A percentile compares a stretch with the other conserved stretches of the same genome.
Conservation (phyloP, 2,329 filamentous ascomycete species). For the Nothophoma quercina region DNA sequence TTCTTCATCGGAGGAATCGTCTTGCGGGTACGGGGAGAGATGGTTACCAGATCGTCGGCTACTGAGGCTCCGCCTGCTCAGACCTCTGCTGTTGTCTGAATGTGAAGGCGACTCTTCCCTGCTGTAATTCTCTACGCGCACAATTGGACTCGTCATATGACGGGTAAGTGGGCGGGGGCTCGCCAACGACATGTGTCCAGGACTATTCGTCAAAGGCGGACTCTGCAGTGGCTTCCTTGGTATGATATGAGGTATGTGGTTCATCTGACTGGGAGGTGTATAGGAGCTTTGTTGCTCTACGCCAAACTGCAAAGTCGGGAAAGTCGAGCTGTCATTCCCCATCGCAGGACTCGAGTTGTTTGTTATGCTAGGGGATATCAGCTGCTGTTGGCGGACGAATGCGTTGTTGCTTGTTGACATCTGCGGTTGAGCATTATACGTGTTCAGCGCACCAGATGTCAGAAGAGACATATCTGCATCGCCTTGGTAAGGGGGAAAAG, state of each 20-base stretch:
- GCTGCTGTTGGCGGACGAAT: constrained; percentile 40
- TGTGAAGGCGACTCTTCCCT: constrained; percentile 45
- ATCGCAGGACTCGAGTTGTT: constrained; percentile 48
- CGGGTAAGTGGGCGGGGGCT: constrained; percentile 37
- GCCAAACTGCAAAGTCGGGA: constrained; percentile 29
- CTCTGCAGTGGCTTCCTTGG: constrained; percentile 48
- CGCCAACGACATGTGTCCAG: constrained; percentile 35
- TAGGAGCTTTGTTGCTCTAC: constrained; percentile 30
- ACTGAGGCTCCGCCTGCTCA: constrained; percentile 47
- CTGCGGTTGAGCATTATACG: constrained; percentile 40
- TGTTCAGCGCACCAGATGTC: constrained; percentile 37
- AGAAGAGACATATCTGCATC: constrained; percentile 39
- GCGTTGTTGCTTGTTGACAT: constrained; percentile 28
- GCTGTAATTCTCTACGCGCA: constrained; percentile 49
- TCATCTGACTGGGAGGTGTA: constrained; percentile 37
- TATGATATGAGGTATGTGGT: constrained; percentile 33
- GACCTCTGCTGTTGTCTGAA: constrained; percentile 42
- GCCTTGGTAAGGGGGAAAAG: constrained; percentile 34
- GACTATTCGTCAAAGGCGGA: constrained; percentile 49
- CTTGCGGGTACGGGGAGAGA: constrained; percentile 48
- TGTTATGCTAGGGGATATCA: constrained; percentile 47
- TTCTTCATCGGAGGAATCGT: constrained; percentile 46
- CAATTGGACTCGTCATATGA: constrained; percentile 50
- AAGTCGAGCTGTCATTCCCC: constrained; percentile 36
- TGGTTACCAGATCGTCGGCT: constrained; percentile 47